Evolutionary conservation across 140 eudicot genomes (phyloP).

Genomic region (Flaveria floridana): DNA sequence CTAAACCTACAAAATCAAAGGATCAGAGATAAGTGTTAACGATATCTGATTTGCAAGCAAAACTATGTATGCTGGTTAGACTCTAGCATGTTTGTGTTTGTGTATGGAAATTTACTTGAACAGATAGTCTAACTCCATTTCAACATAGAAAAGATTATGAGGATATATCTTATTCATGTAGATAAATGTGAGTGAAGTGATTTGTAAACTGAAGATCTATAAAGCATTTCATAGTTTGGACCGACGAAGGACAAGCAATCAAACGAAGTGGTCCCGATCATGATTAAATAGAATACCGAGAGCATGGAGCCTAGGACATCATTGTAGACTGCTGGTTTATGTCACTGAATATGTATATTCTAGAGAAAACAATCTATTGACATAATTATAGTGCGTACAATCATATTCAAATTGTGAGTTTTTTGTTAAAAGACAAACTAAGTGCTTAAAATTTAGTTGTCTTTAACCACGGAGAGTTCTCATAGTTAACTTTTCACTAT

Average conservation of each 20-base stretch:
- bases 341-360: not conserved
- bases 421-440: too few species aligned
- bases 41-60: constrained; percentile 28
- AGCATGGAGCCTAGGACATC: not conserved
- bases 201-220: not conserved
- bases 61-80: not conserved
- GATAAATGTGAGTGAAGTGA: not conserved
- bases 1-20: constrained; percentile 24
- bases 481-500: too few species aligned
- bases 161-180: not conserved
- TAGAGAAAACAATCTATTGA: not conserved
- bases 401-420: not conserved
- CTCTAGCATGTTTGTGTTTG: constrained; percentile 24
- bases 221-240: not conserved
- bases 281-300: not conserved
- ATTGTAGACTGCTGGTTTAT: not conserved
- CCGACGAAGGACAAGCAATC: not conserved
- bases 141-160: constrained; percentile 17
- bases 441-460: not conserved
- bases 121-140: constrained; percentile 21
- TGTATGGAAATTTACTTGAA: constrained; percentile 28
- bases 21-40: constrained; percentile 22
- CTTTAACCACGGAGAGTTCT: too few species aligned
- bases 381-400: not conserved
- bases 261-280: not conserved